phyloP scores from a whole-genome alignment of 148 eudicot genomes.

The Mesembryanthemum crystallinum region DNA sequence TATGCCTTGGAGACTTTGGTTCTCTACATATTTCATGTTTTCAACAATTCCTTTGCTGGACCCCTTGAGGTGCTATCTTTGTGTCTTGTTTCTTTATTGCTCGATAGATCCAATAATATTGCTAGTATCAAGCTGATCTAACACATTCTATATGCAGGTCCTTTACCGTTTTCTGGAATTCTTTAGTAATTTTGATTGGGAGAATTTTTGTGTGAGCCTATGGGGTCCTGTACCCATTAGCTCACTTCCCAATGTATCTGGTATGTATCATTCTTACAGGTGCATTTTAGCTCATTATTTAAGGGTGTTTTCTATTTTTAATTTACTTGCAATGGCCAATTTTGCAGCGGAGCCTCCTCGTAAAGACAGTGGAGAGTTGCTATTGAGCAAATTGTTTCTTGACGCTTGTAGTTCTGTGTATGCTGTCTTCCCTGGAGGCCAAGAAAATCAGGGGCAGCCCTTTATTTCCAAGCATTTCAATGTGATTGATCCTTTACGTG shows the following conservation, averaged over 20 bases:
- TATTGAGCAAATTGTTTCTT: conserved; percentile 70
- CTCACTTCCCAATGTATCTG: conserved; percentile 77
- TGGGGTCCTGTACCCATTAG: conserved; percentile 88
- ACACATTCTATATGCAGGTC: conserved; percentile 45
- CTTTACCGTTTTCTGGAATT: conserved; percentile 92
- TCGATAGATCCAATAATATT: background rate
- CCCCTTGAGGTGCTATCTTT: conserved; percentile 77
- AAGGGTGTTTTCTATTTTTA: conserved; percentile 7
- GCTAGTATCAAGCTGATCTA: background rate
- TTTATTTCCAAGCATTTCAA: conserved; percentile 83
- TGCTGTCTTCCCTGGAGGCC: conserved; percentile 71
- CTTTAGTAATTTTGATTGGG: conserved; percentile 97
- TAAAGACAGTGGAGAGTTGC: conserved; percentile 65
- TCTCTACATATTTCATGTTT: conserved; percentile 93
- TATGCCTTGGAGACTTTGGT: conserved; percentile 95
- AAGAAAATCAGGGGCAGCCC: conserved; percentile 75
- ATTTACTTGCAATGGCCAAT: conserved; percentile 11
- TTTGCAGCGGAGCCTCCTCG: conserved; percentile 83
- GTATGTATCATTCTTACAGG: conserved; percentile 29
- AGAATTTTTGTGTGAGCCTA: conserved; percentile 79
- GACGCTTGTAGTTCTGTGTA: conserved; percentile 71
- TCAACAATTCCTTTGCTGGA: conserved; percentile 81
- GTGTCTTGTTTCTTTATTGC: background rate
- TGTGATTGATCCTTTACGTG: conserved; percentile 87
- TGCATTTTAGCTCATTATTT: background rate